phyloP scores from a whole-genome alignment of 139 green algal species.

The Coelastrella sp. region DNA sequence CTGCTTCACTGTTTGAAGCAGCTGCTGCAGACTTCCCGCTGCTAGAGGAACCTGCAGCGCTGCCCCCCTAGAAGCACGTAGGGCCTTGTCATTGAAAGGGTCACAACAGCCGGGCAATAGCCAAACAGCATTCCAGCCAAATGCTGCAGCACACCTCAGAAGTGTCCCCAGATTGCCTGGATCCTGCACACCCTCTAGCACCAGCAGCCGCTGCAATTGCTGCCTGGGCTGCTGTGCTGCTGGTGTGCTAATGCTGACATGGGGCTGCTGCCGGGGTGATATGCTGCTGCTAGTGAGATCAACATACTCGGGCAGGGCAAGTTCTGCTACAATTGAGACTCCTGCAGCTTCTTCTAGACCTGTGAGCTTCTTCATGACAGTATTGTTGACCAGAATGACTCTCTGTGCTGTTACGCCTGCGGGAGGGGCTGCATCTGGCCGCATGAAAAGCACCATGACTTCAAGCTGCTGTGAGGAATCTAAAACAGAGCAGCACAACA shows the following conservation, averaged over 20 bases:
- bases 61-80: constrained; percentile 59
- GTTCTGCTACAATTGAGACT: constrained; percentile 47
- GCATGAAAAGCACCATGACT: constrained; percentile 26
- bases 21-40: constrained; percentile 24
- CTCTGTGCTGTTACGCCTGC: not conserved
- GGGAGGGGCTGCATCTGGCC: not conserved
- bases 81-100: constrained; percentile 76
- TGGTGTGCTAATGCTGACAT: not conserved
- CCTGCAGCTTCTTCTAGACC: constrained; percentile 59
- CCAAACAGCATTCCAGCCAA: constrained; percentile 81
- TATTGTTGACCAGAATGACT: constrained; percentile 53
- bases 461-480: not conserved
- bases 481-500: not conserved
- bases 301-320: constrained; percentile 50
- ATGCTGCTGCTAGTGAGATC: constrained; percentile 10
- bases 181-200: constrained; percentile 80
- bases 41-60: constrained; percentile 50
- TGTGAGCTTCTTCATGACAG: constrained; percentile 70
- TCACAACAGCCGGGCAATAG: constrained; percentile 87
- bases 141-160: constrained; percentile 76
- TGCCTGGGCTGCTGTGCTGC: no score
- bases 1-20: constrained; percentile 40
- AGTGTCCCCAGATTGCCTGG: constrained; percentile 81
- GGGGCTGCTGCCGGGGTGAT: no score
- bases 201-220: constrained; percentile 67